Percentiles rank a stretch among this genome's conserved stretches.
Evolutionary conservation across 345 rosid genomes (phyloP).

Genomic region (Dimocarpus longan): DNA sequence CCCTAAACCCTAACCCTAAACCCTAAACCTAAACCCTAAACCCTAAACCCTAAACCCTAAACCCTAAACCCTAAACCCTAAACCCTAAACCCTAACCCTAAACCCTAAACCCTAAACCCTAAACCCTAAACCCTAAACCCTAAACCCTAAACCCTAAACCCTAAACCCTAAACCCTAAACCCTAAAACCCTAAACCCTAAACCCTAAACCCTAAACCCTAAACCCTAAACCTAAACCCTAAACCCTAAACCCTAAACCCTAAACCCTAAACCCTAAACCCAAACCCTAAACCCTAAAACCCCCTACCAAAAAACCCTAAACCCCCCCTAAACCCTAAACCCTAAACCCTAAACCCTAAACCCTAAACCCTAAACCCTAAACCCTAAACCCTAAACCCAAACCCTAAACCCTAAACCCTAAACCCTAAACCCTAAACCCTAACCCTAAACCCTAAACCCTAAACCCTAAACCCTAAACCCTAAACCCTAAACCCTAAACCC

Average conservation of each 20-base stretch:
- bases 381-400: not conserved
- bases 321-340: not conserved
- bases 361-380: not conserved
- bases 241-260: not conserved
- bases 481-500: constrained; percentile 2
- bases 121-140: not conserved
- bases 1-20: too few relatives aligned
- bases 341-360: constrained; percentile 1
- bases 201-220: not conserved
- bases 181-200: not conserved
- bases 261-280: not conserved
- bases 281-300: not conserved
- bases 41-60: too few relatives aligned
- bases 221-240: not conserved
- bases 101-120: too few relatives aligned
- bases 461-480: not conserved
- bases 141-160: not conserved
- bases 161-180: not conserved
- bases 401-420: not conserved
- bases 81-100: too few relatives aligned
- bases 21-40: too few relatives aligned
- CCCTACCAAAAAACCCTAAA: not conserved
- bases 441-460: not conserved
- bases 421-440: not conserved
- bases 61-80: too few relatives aligned